These are phyloP conservation scores for Botrytis squamosa DNA, from an alignment of 2,329 filamentous ascomycete species.

Conservation along the genomic window DNA sequence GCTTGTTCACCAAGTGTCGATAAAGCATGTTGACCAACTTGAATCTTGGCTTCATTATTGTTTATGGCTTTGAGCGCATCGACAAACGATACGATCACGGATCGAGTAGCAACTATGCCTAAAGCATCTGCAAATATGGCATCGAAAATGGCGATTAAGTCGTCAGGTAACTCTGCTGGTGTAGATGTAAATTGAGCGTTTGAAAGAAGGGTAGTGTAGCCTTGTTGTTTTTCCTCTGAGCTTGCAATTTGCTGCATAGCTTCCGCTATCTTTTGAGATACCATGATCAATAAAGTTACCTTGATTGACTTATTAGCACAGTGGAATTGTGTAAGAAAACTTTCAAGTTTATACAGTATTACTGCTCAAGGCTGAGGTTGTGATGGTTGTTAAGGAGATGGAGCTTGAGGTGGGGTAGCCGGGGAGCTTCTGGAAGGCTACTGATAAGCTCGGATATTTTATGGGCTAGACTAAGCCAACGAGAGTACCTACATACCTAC, in stretches of 20 bases:
- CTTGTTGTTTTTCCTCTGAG: slow-evolving; percentile 45
- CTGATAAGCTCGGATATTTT: slow-evolving; percentile 7
- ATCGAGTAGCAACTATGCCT: slow-evolving; percentile 39
- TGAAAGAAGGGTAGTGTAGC: slow-evolving; percentile 49
- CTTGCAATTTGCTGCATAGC: slow-evolving; percentile 46
- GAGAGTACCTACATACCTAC: not conserved
- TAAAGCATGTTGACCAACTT: slow-evolving; percentile 73
- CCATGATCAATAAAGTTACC: slow-evolving; percentile 29
- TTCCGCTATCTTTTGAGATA: slow-evolving; percentile 43
- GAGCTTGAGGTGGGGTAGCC: not conserved
- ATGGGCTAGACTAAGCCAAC: not conserved
- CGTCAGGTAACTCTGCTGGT: slow-evolving; percentile 28
- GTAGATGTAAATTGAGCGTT: slow-evolving; percentile 39
- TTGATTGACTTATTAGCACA: not conserved
- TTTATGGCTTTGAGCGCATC: slow-evolving; percentile 59
- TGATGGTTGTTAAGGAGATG: not conserved
- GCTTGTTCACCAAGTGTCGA: slow-evolving; percentile 59
- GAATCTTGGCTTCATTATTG: slow-evolving; percentile 66
- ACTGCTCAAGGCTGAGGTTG: not conserved
- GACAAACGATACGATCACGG: slow-evolving; percentile 54
- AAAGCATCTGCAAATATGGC: slow-evolving; percentile 38
- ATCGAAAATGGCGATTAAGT: slow-evolving; percentile 38
- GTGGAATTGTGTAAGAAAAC: not conserved
- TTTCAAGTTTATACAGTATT: not conserved
- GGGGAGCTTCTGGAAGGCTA: slow-evolving; percentile 3